Percentiles rank a stretch among this genome's conserved stretches.
These are phyloP conservation scores for Chlorella sp. DNA, from an alignment of 139 green algal species.

Conservation along the genomic window DNA sequence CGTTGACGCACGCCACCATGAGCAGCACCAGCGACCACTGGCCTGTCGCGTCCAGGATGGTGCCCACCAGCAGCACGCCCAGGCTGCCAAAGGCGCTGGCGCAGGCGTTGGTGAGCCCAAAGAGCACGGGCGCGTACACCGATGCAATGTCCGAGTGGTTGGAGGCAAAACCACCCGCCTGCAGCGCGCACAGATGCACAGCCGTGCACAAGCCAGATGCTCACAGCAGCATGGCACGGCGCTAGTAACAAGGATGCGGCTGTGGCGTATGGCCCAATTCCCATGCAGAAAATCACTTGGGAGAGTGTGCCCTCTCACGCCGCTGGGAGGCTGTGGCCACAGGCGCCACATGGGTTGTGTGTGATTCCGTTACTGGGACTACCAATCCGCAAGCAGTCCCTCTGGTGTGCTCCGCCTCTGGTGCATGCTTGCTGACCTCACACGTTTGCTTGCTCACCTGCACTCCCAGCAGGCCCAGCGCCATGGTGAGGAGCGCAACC, in stretches of 20 bases:
- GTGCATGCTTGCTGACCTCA: too few relatives aligned
- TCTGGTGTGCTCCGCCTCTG: too few relatives aligned
- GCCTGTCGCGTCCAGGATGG: slow-evolving; percentile 51
- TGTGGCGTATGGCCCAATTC: too few relatives aligned
- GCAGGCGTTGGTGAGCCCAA: slow-evolving; percentile 71
- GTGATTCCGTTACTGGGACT: too few relatives aligned
- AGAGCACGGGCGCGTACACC: slow-evolving; percentile 59
- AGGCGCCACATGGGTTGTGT: too few relatives aligned
- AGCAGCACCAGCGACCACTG: slow-evolving; percentile 57
- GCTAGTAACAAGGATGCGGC: not conserved
- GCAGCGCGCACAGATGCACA: too few relatives aligned
- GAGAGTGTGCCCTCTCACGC: too few relatives aligned
- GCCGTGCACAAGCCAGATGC: too few relatives aligned
- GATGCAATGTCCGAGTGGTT: slow-evolving; percentile 79
- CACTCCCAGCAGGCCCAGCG: slow-evolving; percentile 46
- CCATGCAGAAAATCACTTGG: too few relatives aligned
- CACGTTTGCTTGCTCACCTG: slow-evolving; percentile 31
- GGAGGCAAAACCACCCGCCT: slow-evolving; percentile 62
- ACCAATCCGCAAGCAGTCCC: too few relatives aligned
- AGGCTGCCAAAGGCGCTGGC: slow-evolving; percentile 50
- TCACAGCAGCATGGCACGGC: not conserved
- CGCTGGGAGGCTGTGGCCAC: too few relatives aligned
- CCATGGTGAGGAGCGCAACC: slow-evolving; percentile 39
- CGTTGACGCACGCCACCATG: slow-evolving; percentile 46
- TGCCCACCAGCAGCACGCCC: slow-evolving; percentile 50